These are phyloP conservation scores for Penicillium expansum DNA, from an alignment of 2,329 filamentous ascomycete species.

Conservation along the genomic window DNA sequence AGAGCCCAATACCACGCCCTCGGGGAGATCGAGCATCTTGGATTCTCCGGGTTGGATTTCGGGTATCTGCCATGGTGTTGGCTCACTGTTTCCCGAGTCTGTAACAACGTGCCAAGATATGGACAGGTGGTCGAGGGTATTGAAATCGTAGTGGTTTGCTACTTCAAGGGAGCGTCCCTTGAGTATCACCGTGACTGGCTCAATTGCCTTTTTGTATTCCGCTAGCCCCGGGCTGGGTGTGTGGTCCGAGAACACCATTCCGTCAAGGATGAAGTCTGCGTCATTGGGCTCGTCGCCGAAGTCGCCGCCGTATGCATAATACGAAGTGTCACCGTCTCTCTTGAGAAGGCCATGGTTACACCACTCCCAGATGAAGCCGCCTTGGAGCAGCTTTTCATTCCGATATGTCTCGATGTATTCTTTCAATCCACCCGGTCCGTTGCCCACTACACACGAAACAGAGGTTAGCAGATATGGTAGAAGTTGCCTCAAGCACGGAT, in stretches of 20 bases:
- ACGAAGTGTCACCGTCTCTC: slow-evolving; percentile 32
- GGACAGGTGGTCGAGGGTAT: slow-evolving; percentile 44
- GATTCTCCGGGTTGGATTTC: slow-evolving; percentile 45
- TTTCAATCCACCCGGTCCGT: slow-evolving; percentile 66
- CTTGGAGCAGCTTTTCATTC: slow-evolving; percentile 59
- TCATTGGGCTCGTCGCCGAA: slow-evolving; percentile 62
- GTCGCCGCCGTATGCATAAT: slow-evolving; percentile 61
- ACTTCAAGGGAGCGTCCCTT: slow-evolving; percentile 41
- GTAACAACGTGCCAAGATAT: slow-evolving; percentile 21
- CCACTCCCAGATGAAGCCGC: slow-evolving; percentile 68
- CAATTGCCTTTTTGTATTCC: slow-evolving; percentile 58
- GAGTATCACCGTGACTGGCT: slow-evolving; percentile 51
- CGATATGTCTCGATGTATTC: slow-evolving; percentile 67
- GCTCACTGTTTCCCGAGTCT: slow-evolving; percentile 24
- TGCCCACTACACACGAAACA: slow-evolving; percentile 54
- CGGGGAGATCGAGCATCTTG: not conserved
- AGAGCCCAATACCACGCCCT: not conserved
- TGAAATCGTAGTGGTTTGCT: slow-evolving; percentile 53
- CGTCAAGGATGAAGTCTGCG: slow-evolving; percentile 62
- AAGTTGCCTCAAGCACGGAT: no score
- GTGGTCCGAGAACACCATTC: slow-evolving; percentile 51
- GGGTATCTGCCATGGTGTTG: slow-evolving; percentile 40
- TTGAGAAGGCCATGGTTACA: slow-evolving; percentile 60
- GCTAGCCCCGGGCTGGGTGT: slow-evolving; percentile 55
- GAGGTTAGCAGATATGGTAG: not conserved